Percentiles rank a stretch among this genome's conserved stretches.
These are phyloP conservation scores for Cornus suecica DNA, from an alignment of 148 eudicot species.

Conservation along the genomic window DNA sequence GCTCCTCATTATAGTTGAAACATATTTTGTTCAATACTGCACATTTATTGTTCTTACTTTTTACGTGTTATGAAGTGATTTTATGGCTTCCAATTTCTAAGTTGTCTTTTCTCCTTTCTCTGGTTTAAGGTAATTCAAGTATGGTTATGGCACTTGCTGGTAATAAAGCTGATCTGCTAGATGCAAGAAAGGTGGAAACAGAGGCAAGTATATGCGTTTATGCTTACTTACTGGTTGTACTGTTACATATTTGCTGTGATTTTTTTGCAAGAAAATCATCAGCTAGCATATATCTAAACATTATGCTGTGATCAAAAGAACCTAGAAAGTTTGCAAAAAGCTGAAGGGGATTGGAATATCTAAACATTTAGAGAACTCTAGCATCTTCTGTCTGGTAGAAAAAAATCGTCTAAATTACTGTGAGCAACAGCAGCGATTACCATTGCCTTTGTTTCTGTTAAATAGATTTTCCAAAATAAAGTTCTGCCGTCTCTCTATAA, in stretches of 20 bases:
- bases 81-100: not conserved
- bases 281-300: too few species aligned
- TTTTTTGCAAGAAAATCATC: not conserved
- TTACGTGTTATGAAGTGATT: not conserved
- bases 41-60: not conserved
- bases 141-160: slow-evolving; percentile 36
- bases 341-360: not conserved
- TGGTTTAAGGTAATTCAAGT: slow-evolving; percentile 12
- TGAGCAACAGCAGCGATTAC: not conserved
- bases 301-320: not conserved
- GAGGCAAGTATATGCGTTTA: slow-evolving; percentile 17
- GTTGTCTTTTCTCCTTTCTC: not conserved
- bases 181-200: slow-evolving; percentile 20
- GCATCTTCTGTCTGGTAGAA: not conserved
- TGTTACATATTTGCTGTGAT: not conserved
- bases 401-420: not conserved
- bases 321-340: not conserved
- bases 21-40: not conserved
- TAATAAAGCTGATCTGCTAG: slow-evolving; percentile 34
- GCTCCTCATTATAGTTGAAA: not conserved
- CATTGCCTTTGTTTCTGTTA: not conserved
- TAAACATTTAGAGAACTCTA: not conserved
- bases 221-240: not conserved
- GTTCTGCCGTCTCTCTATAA: too few species aligned
- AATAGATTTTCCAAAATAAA: too few species aligned